Conservation (phyloP, 2,329 filamentous ascomycete genomes). For the Xylaria digitata region DNA sequence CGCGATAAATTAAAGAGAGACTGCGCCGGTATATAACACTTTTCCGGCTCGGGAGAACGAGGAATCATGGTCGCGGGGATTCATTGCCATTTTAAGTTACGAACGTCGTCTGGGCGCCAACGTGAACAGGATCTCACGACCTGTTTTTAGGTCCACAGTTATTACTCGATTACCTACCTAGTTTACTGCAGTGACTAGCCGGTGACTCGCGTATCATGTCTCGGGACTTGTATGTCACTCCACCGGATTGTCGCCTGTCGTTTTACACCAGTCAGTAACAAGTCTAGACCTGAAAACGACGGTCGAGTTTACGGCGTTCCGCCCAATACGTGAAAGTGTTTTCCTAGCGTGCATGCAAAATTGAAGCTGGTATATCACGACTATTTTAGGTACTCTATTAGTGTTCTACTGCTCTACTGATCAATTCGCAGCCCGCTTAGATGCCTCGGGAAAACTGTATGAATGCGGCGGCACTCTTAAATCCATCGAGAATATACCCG, state of each 20-base stretch:
- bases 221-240: background rate
- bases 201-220: constrained; percentile 27
- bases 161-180: constrained; percentile 1
- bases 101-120: background rate
- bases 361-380: background rate
- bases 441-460: background rate
- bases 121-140: background rate
- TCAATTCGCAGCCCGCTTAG: background rate
- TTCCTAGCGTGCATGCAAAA: background rate
- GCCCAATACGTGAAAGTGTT: background rate
- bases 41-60: background rate
- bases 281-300: background rate
- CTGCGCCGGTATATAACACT: background rate
- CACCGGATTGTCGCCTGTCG: background rate
- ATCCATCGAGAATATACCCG: too few species aligned
- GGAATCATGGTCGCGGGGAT: background rate
- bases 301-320: background rate
- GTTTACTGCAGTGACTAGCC: background rate
- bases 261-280: constrained; percentile 16
- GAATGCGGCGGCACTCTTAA: background rate
- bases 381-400: background rate
- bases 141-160: background rate
- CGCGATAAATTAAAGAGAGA: background rate
- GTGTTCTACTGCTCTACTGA: background rate
- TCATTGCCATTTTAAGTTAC: background rate